phyloP scores from a whole-genome alignment of 2,329 filamentous ascomycete species.

The Verticillium nonalfalfae region DNA sequence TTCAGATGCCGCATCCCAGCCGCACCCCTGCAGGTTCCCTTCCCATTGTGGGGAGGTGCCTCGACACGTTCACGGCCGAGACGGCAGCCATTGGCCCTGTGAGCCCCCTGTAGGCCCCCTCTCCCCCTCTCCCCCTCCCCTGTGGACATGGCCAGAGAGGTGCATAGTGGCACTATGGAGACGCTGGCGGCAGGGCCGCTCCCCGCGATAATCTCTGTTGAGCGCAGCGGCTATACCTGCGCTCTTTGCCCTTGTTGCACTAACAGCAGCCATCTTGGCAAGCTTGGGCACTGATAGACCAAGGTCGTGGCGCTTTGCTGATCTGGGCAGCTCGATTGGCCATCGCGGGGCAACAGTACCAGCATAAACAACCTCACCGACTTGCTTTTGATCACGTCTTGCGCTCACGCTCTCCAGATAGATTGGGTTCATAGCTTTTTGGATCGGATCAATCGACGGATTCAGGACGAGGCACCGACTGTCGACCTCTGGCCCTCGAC shows the following conservation, averaged over 20 bases:
- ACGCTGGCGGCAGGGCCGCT: neutral
- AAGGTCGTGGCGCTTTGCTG: neutral
- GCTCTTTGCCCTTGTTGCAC: neutral
- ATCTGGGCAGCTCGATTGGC: neutral
- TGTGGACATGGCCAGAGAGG: neutral
- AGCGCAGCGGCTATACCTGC: neutral
- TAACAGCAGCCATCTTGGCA: neutral
- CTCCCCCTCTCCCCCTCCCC: neutral
- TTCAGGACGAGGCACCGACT: neutral
- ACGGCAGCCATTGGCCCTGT: neutral
- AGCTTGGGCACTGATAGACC: neutral
- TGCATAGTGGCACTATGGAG: neutral
- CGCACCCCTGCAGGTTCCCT: neutral
- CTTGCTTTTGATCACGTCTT: neutral
- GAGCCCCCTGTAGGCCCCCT: neutral
- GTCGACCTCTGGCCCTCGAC: too few relatives aligned
- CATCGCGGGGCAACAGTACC: neutral
- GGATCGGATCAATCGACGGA: neutral
- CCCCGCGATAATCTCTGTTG: conserved; percentile 2
- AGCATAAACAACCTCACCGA: neutral
- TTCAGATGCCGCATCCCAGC: neutral
- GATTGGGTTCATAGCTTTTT: too few relatives aligned
- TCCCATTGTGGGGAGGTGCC: neutral
- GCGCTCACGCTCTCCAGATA: neutral
- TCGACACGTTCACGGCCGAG: neutral